These are phyloP conservation scores for Exophiala mesophila DNA, from an alignment of 2,329 filamentous ascomycete genomes.

Conservation along the genomic window DNA sequence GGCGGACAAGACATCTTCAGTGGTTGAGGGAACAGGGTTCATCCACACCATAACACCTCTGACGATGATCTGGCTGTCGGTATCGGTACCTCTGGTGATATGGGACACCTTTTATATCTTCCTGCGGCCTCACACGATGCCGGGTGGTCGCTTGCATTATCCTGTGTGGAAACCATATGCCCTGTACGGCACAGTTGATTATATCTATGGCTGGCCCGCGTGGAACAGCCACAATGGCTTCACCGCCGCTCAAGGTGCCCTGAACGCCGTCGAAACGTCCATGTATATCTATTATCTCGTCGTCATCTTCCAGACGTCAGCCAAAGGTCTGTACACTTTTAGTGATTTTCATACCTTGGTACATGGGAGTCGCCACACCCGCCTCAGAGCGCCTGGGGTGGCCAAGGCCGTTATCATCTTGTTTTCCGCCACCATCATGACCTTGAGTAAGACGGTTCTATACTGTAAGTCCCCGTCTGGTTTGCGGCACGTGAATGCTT, in stretches of 20 bases:
- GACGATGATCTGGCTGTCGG: slow-evolving; percentile 63
- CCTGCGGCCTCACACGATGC: slow-evolving; percentile 75
- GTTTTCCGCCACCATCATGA: slow-evolving; percentile 58
- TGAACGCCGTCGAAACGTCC: slow-evolving; percentile 65
- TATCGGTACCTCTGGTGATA: slow-evolving; percentile 71
- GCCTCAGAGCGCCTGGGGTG: slow-evolving; percentile 40
- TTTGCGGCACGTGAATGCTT: not conserved
- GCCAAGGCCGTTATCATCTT: slow-evolving; percentile 52
- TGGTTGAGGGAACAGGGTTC: slow-evolving; percentile 38
- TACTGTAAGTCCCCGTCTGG: slow-evolving; percentile 51
- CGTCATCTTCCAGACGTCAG: slow-evolving; percentile 7
- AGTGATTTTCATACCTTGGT: slow-evolving; percentile 34
- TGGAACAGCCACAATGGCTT: slow-evolving; percentile 67
- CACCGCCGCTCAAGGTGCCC: slow-evolving; percentile 64
- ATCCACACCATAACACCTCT: slow-evolving; percentile 57
- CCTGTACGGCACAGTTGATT: slow-evolving; percentile 73
- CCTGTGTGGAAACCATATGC: slow-evolving; percentile 73
- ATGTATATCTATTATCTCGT: slow-evolving; percentile 61
- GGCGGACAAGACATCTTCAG: too few species aligned
- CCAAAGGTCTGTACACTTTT: slow-evolving; percentile 25
- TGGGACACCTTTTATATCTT: slow-evolving; percentile 82
- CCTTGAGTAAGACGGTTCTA: slow-evolving; percentile 62
- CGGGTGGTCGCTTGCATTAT: slow-evolving; percentile 65
- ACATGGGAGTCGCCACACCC: slow-evolving; percentile 18
- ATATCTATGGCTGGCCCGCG: slow-evolving; percentile 74